A percentile compares a stretch with the other conserved stretches of the same genome.
phyloP scores from a whole-genome alignment of 371 early-diverging fungal species.

The Mortierella polycephala region DNA sequence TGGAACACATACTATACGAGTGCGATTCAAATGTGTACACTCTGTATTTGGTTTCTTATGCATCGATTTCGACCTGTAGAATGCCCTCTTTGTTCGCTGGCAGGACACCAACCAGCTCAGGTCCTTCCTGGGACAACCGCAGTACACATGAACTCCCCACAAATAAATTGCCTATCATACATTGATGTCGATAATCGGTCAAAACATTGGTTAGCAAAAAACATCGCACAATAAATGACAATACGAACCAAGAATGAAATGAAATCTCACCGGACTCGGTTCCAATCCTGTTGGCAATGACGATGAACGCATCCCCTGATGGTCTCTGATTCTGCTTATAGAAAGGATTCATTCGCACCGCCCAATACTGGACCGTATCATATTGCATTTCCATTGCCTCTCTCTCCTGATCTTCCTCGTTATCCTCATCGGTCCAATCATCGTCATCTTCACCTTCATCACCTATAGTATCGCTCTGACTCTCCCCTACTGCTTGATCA shows the following conservation, averaged over 20 bases:
- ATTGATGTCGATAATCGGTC: not conserved
- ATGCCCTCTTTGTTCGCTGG: conserved; percentile 39
- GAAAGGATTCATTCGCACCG: conserved; percentile 63
- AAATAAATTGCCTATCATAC: conserved; percentile 30
- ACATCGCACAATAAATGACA: not conserved
- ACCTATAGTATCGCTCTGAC: not conserved
- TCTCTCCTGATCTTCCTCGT: conserved; percentile 14
- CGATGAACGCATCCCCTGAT: conserved; percentile 53
- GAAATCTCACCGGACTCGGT: conserved; percentile 63
- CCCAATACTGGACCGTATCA: conserved; percentile 71
- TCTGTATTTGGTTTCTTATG: not conserved
- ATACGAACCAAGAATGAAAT: not conserved
- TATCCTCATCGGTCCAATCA: conserved; percentile 17
- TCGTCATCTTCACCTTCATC: conserved; percentile 7
- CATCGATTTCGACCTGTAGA: conserved; percentile 17
- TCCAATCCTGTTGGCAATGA: conserved; percentile 75
- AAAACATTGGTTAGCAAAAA: not conserved
- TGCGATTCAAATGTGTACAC: not conserved
- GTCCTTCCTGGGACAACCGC: conserved; percentile 22
- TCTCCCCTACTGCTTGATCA: conserved; percentile 8
- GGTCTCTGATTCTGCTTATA: conserved; percentile 12
- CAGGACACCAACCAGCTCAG: conserved; percentile 18
- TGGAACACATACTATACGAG: no score
- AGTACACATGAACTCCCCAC: conserved; percentile 50
- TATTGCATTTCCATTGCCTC: conserved; percentile 9